Conservation (phyloP, 352 stramenopile genomes). For the Blastocystis sp. region DNA sequence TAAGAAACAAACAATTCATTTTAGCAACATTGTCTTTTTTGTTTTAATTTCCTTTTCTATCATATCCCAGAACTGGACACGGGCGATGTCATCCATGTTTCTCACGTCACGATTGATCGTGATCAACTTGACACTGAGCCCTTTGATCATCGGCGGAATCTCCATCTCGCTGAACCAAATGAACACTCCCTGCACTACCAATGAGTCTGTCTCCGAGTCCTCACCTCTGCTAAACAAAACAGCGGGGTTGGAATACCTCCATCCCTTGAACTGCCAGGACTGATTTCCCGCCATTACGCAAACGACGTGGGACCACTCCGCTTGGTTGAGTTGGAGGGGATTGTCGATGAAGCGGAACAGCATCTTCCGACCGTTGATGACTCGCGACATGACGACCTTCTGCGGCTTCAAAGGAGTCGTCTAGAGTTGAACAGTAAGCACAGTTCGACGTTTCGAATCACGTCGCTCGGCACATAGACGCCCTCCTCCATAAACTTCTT, state of each 20-base stretch:
- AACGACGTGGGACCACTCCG: slow-evolving; percentile 25
- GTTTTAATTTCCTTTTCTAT: slow-evolving; percentile 48
- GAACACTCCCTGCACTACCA: slow-evolving; percentile 45
- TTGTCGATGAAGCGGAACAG: slow-evolving; percentile 57
- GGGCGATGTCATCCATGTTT: slow-evolving; percentile 34
- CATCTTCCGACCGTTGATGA: neutral
- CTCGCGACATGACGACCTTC: neutral
- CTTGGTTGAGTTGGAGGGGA: neutral
- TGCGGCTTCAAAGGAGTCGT: slow-evolving; percentile 35
- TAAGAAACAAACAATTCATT: slow-evolving; percentile 37
- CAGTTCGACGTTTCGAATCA: neutral
- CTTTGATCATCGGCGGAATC: neutral
- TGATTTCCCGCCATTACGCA: slow-evolving; percentile 26
- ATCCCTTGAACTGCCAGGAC: slow-evolving; percentile 30
- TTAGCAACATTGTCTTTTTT: slow-evolving; percentile 18
- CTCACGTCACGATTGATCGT: slow-evolving; percentile 46
- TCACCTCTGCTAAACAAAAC: slow-evolving; percentile 21
- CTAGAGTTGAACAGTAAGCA: neutral
- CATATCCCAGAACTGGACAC: slow-evolving; percentile 47
- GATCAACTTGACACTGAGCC: neutral
- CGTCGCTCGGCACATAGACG: slow-evolving; percentile 4
- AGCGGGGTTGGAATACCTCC: neutral
- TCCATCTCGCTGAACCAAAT: slow-evolving; percentile 52
- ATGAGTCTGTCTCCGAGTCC: neutral
- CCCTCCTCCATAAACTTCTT: slow-evolving; percentile 35